Conservation (phyloP, 225 moss, liverwort and hornwort genomes). For the Neckera pumila region DNA sequence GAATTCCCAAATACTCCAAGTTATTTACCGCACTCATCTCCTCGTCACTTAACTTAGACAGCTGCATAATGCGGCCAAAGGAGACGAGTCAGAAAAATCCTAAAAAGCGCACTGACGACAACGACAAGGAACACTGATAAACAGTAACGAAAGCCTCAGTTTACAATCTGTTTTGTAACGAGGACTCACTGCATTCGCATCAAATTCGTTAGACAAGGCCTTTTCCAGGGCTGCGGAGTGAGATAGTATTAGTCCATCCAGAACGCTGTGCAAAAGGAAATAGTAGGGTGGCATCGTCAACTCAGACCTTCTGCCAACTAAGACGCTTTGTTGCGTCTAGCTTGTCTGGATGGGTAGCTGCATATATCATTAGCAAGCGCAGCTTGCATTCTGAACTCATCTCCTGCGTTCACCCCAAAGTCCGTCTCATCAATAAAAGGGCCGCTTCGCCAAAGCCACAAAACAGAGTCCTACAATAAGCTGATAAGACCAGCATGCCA, state of each 20-base stretch:
- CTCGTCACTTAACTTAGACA: constrained; percentile 73
- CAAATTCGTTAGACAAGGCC: not conserved
- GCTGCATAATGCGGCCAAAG: constrained; percentile 25
- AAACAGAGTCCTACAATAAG: not conserved
- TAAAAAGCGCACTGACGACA: not conserved
- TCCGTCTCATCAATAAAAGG: constrained; percentile 4
- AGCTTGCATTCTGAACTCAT: constrained; percentile 79
- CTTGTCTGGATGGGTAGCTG: constrained; percentile 92
- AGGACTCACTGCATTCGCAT: not conserved
- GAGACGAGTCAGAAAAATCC: not conserved
- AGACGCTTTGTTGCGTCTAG: constrained; percentile 76
- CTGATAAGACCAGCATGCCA: not conserved
- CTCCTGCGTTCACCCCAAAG: constrained; percentile 48
- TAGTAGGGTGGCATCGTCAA: not conserved
- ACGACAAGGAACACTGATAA: not conserved
- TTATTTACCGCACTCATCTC: constrained; percentile 91
- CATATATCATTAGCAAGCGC: constrained; percentile 93
- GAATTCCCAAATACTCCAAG: constrained; percentile 82
- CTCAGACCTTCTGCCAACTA: constrained; percentile 88
- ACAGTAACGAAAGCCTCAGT: not conserved
- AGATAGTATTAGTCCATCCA: not conserved
- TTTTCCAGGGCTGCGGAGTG: not conserved
- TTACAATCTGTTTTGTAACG: not conserved
- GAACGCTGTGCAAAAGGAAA: not conserved
- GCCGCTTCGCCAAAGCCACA: not conserved